phyloP scores from a whole-genome alignment of 139 green algal genomes.

The Micractinium sp. region DNA sequence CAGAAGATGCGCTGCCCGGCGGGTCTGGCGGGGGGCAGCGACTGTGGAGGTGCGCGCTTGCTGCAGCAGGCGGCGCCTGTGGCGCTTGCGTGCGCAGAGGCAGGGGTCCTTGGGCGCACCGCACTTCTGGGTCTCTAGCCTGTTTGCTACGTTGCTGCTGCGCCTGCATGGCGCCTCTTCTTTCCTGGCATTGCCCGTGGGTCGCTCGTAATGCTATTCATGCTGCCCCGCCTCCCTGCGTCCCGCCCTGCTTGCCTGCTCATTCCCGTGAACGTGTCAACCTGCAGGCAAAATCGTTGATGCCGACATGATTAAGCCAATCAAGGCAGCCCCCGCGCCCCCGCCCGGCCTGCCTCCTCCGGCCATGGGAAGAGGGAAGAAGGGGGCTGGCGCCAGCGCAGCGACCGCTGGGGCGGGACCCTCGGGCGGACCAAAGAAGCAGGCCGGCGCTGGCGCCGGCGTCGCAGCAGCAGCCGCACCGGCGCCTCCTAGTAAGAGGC shows the following conservation, averaged over 20 bases:
- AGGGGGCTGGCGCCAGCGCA: not conserved
- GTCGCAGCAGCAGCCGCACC: not conserved
- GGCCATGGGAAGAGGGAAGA: not conserved
- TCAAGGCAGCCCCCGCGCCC: slow-evolving; percentile 8
- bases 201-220: not conserved
- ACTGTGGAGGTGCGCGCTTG: slow-evolving; percentile 12
- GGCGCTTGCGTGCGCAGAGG: too few species aligned
- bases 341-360: not conserved
- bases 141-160: too few species aligned
- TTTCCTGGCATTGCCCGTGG: not conserved
- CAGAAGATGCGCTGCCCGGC: not conserved
- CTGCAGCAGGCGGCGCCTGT: not conserved
- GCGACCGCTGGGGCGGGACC: not conserved
- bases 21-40: not conserved
- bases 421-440: not conserved
- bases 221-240: not conserved
- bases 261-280: not conserved
- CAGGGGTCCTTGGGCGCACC: too few species aligned
- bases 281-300: not conserved
- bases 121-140: too few species aligned
- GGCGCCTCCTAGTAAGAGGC: not conserved
- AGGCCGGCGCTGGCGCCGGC: not conserved
- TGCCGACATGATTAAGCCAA: slow-evolving; percentile 12
- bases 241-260: not conserved
- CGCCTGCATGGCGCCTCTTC: not conserved